phyloP scores from a whole-genome alignment of 208 protist species.

The Lotmaria passim region DNA sequence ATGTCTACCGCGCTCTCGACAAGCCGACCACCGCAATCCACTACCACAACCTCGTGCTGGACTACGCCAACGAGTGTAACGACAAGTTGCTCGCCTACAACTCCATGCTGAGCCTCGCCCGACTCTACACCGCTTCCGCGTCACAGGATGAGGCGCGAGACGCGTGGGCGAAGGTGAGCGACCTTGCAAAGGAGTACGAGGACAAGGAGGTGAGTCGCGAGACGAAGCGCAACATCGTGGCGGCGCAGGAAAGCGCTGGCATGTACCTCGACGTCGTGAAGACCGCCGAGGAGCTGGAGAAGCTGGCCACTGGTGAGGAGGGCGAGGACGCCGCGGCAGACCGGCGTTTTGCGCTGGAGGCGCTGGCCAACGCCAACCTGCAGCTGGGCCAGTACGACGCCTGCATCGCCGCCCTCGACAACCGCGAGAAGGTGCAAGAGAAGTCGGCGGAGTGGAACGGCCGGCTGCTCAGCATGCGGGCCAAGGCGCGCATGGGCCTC shows the following conservation, averaged over 20 bases:
- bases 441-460: conserved; percentile 74
- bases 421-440: conserved; percentile 85
- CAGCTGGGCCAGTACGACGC: conserved; percentile 83
- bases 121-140: conserved; percentile 65
- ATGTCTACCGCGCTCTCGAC: conserved; percentile 75
- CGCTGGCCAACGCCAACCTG: conserved; percentile 80
- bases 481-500: conserved; percentile 72
- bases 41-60: conserved; percentile 79
- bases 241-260: conserved; percentile 62
- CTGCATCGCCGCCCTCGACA: conserved; percentile 75
- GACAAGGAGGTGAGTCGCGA: conserved; percentile 84
- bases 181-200: conserved; percentile 81
- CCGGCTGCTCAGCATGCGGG: conserved; percentile 66
- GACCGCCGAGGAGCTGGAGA: conserved; percentile 75
- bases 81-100: conserved; percentile 85
- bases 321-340: conserved; percentile 73
- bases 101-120: conserved; percentile 74
- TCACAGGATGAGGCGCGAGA: conserved; percentile 58
- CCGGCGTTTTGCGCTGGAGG: conserved; percentile 79
- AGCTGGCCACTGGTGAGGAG: conserved; percentile 62
- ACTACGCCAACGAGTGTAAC: conserved; percentile 62
- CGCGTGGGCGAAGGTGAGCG: conserved; percentile 81
- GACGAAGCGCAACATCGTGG: conserved; percentile 87
- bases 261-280: conserved; percentile 73
- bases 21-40: conserved; percentile 77